Evolutionary conservation across 169 alveolate genomes (phyloP).

Genomic region (Eimeria sp.): DNA sequence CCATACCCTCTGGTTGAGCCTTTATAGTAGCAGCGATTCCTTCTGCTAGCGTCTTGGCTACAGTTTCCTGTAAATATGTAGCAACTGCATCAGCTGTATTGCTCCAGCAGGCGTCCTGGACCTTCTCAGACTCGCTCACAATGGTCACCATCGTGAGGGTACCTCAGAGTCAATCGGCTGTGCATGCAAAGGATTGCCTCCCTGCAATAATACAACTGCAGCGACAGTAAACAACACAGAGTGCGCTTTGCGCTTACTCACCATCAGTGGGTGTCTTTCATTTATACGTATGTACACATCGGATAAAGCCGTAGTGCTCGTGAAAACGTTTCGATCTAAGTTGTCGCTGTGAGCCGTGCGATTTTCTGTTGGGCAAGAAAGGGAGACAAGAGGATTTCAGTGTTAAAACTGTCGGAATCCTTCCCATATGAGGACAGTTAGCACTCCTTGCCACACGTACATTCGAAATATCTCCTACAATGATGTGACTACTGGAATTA

Average conservation of each 20-base stretch:
- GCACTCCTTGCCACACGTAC: neutral
- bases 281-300: neutral
- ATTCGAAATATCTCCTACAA: neutral
- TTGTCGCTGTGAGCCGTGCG: neutral
- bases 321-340: neutral
- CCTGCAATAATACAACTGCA: neutral
- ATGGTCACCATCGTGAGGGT: neutral
- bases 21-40: conserved; percentile 42
- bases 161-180: neutral
- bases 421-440: neutral
- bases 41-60: conserved; percentile 52
- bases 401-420: neutral
- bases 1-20: conserved; percentile 48
- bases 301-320: too few species aligned
- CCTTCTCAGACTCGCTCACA: neutral
- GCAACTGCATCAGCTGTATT: neutral
- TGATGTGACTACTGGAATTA: neutral
- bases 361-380: neutral
- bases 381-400: neutral
- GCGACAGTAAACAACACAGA: neutral
- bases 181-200: neutral
- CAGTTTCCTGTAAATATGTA: conserved; percentile 6
- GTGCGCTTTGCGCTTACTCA: too few species aligned
- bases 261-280: neutral
- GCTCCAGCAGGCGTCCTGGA: neutral